These are phyloP conservation scores for Leishmania amazonensis DNA, from an alignment of 208 protist genomes.

Conservation along the genomic window DNA sequence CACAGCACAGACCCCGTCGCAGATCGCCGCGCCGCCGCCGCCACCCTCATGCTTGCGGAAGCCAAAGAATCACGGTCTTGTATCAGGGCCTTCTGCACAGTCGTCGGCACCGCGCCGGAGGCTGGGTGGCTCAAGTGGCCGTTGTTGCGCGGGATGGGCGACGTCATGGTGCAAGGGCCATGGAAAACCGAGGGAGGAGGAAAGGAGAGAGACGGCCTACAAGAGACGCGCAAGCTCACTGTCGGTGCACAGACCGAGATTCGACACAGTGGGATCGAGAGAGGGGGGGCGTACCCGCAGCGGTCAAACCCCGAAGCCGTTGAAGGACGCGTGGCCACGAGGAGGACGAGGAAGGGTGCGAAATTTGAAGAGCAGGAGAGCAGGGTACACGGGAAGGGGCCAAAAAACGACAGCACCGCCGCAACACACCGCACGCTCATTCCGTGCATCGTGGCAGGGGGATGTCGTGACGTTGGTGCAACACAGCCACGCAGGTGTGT, in stretches of 20 bases:
- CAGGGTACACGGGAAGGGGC: not conserved
- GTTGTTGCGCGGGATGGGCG: no score
- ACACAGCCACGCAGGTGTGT: not conserved
- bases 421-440: not conserved
- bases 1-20: not conserved
- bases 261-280: not conserved
- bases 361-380: not conserved
- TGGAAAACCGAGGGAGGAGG: not conserved
- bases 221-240: not conserved
- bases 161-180: not conserved
- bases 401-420: not conserved
- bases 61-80: slow-evolving; percentile 15
- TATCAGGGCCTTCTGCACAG: slow-evolving; percentile 21
- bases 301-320: not conserved
- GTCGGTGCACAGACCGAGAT: not conserved
- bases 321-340: not conserved
- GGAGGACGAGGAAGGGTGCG: not conserved
- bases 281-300: not conserved
- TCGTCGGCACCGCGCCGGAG: slow-evolving; percentile 17
- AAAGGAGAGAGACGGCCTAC: not conserved
- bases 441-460: not conserved
- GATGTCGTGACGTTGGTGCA: not conserved
- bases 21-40: not conserved
- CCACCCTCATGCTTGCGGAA: not conserved
- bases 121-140: slow-evolving; percentile 6